Base-by-base conservation (phyloP, 2,329 filamentous ascomycete genomes). In the Aureobasidium sp. region DNA sequence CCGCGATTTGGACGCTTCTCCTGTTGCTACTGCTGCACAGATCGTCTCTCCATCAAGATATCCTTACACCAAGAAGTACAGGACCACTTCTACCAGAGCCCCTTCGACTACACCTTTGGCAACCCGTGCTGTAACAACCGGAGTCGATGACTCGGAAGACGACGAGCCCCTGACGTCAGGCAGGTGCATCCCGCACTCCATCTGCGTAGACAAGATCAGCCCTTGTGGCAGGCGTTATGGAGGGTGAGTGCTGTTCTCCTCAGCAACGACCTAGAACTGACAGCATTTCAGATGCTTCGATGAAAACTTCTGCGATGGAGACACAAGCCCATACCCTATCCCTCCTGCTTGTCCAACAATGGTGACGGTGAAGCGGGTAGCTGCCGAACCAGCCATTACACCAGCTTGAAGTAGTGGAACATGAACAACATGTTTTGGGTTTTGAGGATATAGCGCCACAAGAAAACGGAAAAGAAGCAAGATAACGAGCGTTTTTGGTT, bases 311-410 rank as follows among this genome's bases (percentile, higher is more conserved):
- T 59, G 55, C 17, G 55, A 50, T 42, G 55, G 55, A 35, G 33
- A 59, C 13, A 59, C 55, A n/a, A 59, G 55, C 27, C 55, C 55
- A 4, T 59, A 31, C 27, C 33, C 55, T 4, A 27, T 59, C 9
- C 54, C 54, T 46, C 53, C 53, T 31, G n/a, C 55, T 59, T 59
- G 55, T 42, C 15, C 54, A 6, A 57, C 54, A 8, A 47, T 57
- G 40, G 21, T 29, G 42, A 57, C 29, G 4, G 9, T 25, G 10
- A 57, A 57, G 42, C 42, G 54, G 17, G 54, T 15, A 37, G 31
- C 21, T 10, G 54, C 19, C 13, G 29, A 21, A 6, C n/a, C 54
- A 29, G 17, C 21, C 25, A 31, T 57, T 15, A 57, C 54, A 15
- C 42, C 42, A 46, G 42, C 42, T 27, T 57, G 23, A 57, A 2